Percentiles rank a stretch among this genome's conserved stretches.
Evolutionary conservation across 495 filamentous ascomycete genomes (phyloP).

Genomic region (Hyaloscypha hepaticicola): DNA sequence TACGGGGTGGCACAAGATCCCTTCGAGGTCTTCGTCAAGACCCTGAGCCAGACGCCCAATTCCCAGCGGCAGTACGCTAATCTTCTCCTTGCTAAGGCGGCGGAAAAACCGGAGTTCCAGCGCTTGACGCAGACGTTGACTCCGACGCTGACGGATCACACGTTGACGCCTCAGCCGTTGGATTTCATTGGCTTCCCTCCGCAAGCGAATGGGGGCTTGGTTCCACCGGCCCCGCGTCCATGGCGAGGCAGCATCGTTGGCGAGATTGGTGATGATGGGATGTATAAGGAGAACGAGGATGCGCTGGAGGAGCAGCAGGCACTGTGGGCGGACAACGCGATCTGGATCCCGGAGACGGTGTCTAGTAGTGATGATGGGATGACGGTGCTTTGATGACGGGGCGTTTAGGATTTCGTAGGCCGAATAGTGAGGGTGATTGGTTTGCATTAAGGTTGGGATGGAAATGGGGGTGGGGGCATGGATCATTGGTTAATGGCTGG

Average conservation of each 20-base stretch:
- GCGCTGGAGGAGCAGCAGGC: constrained; percentile 4
- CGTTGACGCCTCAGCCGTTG: background rate
- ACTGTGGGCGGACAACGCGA: background rate
- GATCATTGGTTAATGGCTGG: background rate
- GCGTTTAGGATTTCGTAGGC: background rate
- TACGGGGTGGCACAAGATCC: constrained; percentile 25
- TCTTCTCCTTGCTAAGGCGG: constrained; percentile 28
- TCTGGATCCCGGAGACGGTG: constrained; percentile 12
- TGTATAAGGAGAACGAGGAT: constrained; percentile 12
- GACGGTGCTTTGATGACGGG: background rate
- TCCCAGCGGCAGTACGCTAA: constrained; percentile 29
- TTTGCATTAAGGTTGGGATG: background rate
- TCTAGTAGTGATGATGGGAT: constrained; percentile 1
- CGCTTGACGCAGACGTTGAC: constrained; percentile 16
- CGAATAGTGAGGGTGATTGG: background rate
- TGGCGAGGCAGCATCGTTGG: constrained; percentile 30
- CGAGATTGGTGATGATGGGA: constrained; percentile 24
- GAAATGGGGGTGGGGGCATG: background rate
- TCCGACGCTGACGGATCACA: constrained; percentile 3
- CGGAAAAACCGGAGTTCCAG: constrained; percentile 28
- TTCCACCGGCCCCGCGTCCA: background rate
- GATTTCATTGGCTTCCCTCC: background rate
- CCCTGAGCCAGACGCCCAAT: constrained; percentile 29
- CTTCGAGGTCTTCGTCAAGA: constrained; percentile 28
- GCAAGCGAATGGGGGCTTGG: constrained; percentile 3